Percentiles rank a stretch among this genome's conserved stretches.
phyloP scores from a whole-genome alignment of 352 stramenopile genomes.

The Nothophytophthora sp. region DNA sequence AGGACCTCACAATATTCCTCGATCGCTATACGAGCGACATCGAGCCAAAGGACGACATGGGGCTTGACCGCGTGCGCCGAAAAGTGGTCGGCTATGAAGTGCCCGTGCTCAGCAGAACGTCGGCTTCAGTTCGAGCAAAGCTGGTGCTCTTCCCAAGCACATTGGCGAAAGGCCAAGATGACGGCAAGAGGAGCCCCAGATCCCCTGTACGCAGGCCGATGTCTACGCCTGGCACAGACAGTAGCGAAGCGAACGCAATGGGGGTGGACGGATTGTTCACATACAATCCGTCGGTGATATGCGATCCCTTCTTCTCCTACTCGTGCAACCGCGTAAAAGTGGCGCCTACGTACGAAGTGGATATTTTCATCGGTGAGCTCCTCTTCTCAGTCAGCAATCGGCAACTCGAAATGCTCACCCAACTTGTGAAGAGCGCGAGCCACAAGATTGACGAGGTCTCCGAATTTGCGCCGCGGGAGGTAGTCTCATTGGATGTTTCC shows the following conservation, averaged over 20 bases:
- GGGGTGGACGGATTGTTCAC: slow-evolving; percentile 38
- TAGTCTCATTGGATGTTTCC: no score
- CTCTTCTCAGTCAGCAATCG: slow-evolving; percentile 82
- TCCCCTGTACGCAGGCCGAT: slow-evolving; percentile 13
- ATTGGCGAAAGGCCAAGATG: slow-evolving; percentile 7
- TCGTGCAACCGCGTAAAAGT: slow-evolving; percentile 47
- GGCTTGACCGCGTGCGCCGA: slow-evolving; percentile 41
- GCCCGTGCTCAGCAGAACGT: slow-evolving; percentile 72
- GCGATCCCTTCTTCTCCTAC: slow-evolving; percentile 74
- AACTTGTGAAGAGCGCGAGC: slow-evolving; percentile 53
- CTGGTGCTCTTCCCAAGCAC: slow-evolving; percentile 45
- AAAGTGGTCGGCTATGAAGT: slow-evolving; percentile 84
- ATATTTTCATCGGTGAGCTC: slow-evolving; percentile 71
- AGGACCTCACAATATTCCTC: slow-evolving; percentile 84
- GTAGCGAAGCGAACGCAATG: slow-evolving; percentile 22
- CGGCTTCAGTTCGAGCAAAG: slow-evolving; percentile 57
- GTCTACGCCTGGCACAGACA: not conserved
- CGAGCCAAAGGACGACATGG: slow-evolving; percentile 21
- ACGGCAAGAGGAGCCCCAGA: slow-evolving; percentile 9
- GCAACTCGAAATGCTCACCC: slow-evolving; percentile 79
- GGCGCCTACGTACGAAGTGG: slow-evolving; percentile 58
- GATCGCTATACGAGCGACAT: slow-evolving; percentile 77
- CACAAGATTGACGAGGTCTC: slow-evolving; percentile 25
- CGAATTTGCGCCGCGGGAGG: not conserved
- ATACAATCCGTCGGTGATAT: slow-evolving; percentile 46